phyloP scores from a whole-genome alignment of 2,329 filamentous ascomycete genomes.

The Orbilia oligospora region DNA sequence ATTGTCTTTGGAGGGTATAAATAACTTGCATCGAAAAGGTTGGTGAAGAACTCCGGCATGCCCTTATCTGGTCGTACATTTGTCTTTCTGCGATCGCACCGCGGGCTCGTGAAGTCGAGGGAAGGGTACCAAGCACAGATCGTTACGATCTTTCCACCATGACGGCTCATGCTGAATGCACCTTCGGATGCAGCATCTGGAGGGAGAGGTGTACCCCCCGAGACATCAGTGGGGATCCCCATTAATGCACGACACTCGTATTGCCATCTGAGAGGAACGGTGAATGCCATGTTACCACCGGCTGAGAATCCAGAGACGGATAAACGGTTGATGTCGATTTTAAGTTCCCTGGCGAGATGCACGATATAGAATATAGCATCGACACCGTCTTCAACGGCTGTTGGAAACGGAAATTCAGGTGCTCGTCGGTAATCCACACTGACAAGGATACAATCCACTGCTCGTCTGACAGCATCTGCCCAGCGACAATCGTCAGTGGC shows the following conservation, averaged over 20 bases:
- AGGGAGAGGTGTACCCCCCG: conserved; percentile 33
- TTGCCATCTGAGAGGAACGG: conserved; percentile 65
- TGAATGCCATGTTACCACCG: conserved; percentile 70
- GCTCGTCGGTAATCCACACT: conserved; percentile 79
- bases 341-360: conserved; percentile 72
- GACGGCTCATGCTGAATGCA: conserved; percentile 54
- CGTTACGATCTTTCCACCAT: conserved; percentile 68
- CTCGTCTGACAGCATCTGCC: conserved; percentile 71
- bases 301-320: conserved; percentile 77
- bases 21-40: conserved; percentile 76
- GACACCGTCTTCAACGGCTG: conserved; percentile 76
- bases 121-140: conserved; percentile 76
- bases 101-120: conserved; percentile 74
- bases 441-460: conserved; percentile 73
- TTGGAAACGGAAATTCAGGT: conserved; percentile 76
- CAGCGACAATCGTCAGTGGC: conserved; percentile 77
- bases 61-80: conserved; percentile 73
- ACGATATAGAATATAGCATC: conserved; percentile 76
- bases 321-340: conserved; percentile 73
- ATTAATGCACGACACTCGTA: conserved; percentile 60
- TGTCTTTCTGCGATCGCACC: conserved; percentile 72
- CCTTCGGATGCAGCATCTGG: conserved; percentile 54
- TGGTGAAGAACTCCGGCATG: conserved; percentile 73
- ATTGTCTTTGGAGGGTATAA: conserved; percentile 70
- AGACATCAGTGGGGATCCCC: conserved; percentile 36